Conservation (phyloP, 352 stramenopile species). For the Pythium aristosporum region DNA sequence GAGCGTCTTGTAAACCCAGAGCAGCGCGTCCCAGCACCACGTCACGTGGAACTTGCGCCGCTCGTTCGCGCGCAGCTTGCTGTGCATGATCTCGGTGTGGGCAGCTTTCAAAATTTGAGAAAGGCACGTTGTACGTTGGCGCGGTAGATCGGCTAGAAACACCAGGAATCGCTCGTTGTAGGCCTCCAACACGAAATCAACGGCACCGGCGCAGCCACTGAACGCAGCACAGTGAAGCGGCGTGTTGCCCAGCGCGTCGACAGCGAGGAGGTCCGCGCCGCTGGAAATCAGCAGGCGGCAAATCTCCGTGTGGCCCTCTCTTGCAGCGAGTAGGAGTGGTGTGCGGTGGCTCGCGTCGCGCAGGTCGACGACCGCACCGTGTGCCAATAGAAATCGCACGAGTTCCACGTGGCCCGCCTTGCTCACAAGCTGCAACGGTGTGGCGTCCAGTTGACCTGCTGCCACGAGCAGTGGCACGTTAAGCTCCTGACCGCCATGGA, state of each 20-base stretch:
- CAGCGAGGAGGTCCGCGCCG: slow-evolving; percentile 41
- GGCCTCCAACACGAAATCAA: slow-evolving; percentile 39
- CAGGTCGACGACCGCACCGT: slow-evolving; percentile 44
- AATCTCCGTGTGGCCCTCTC: slow-evolving; percentile 49
- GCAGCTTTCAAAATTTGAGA: slow-evolving; percentile 35
- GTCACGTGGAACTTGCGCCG: slow-evolving; percentile 58
- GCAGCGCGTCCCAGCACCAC: slow-evolving; percentile 58
- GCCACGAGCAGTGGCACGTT: slow-evolving; percentile 39
- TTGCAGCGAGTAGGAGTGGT: slow-evolving; percentile 59
- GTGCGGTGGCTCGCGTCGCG: slow-evolving; percentile 57
- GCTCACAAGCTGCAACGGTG: slow-evolving; percentile 55
- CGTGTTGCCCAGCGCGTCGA: slow-evolving; percentile 69
- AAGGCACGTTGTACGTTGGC: slow-evolving; percentile 33
- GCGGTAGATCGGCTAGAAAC: slow-evolving; percentile 44
- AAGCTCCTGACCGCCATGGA: slow-evolving; percentile 62
- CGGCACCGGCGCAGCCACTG: slow-evolving; percentile 41
- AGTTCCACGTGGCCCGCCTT: slow-evolving; percentile 45
- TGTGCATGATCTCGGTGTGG: slow-evolving; percentile 49
- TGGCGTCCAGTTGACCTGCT: slow-evolving; percentile 31
- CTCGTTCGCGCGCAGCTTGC: slow-evolving; percentile 65
- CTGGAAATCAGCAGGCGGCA: slow-evolving; percentile 42
- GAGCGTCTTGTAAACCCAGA: slow-evolving; percentile 41
- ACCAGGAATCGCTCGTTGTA: slow-evolving; percentile 51
- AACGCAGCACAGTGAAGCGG: slow-evolving; percentile 66
- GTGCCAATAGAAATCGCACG: slow-evolving; percentile 44